Evolutionary conservation across 169 alveolate species (phyloP), one percentile per base, ranked within the genome.

Genomic region (Plasmodium gallinaceum): DNA sequence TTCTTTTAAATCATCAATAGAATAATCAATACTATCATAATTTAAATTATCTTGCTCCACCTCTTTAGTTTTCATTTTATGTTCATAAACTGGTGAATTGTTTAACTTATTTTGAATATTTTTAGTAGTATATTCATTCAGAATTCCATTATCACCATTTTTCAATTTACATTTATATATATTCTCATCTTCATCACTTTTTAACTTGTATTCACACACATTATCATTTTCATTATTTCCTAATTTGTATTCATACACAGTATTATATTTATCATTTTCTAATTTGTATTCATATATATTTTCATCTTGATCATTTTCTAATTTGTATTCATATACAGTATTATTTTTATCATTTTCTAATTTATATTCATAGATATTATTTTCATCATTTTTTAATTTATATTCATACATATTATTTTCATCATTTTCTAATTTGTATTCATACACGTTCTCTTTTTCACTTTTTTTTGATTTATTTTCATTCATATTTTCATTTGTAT

Each of bases 1-100:
- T 16, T 78, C 88, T 61, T 83, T 66, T 48, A 76, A 61, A 0
- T 89, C 69, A 2, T 69, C 89, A 52, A 80, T 66, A 14, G 74
- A 32, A 43, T 62, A 62, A 1, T 76, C 65, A 18, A 24, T 22
- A 60, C 24, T 7, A 6, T 70, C 46, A 64, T 4, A 72, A 45
- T 12, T 65, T 10, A 16, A 16, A 20, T 54, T 18, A 43, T 65
- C 71, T 16, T 52, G 37, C 1, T 39, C 32, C 6, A 8, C 26
- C 24, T 22, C 26, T 68, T n/a, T 60, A n/a, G 16, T 45, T 45
- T 61, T 70, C 26, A 10, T 18, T 73, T 58, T 12, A 16, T 16
- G 45, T 16, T 20, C 45, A 1, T 24, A 0, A 12, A 37, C 58
- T 7, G 24, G 14, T 42, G 46, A 52, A 9, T 9, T 5, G 5